Percentiles rank a stretch among this genome's conserved stretches.
These are phyloP conservation scores for Aurantiochytrium sp. DNA, from an alignment of 108 stramenopile species.

Conservation along the genomic window DNA sequence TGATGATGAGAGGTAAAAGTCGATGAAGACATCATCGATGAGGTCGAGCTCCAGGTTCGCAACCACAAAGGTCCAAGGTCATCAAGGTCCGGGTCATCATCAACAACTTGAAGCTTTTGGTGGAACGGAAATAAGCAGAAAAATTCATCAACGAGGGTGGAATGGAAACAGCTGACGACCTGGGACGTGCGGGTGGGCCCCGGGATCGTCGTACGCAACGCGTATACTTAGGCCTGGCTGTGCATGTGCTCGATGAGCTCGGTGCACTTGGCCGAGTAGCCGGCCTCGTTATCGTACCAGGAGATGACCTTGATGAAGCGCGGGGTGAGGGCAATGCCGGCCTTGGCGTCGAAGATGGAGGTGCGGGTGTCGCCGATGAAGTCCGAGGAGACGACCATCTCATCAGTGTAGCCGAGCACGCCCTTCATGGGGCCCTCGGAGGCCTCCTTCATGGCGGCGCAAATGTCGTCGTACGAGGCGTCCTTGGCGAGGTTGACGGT, in stretches of 20 bases:
- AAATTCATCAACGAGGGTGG: too few relatives aligned
- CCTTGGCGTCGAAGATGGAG: conserved; percentile 93
- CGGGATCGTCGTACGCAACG: neutral
- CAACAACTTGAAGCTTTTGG: too few relatives aligned
- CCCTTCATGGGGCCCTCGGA: conserved; percentile 88
- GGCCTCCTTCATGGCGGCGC: conserved; percentile 88
- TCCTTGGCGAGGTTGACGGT: conserved; percentile 85
- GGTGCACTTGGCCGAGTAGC: conserved; percentile 81
- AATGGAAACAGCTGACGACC: too few relatives aligned
- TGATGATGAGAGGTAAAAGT: too few relatives aligned
- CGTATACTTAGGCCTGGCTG: conserved; percentile 27
- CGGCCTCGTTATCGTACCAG: conserved; percentile 98
- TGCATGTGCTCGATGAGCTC: conserved; percentile 93
- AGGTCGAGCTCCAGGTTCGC: too few relatives aligned
- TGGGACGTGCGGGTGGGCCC: too few relatives aligned
- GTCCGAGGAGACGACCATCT: conserved; percentile 91
- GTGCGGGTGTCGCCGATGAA: conserved; percentile 85
- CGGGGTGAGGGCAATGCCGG: conserved; percentile 91
- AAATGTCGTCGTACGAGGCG: conserved; percentile 88
- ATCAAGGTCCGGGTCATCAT: too few relatives aligned
- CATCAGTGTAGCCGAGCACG: conserved; percentile 85
- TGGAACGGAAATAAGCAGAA: too few relatives aligned
- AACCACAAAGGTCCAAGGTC: too few relatives aligned
- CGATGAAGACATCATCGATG: too few relatives aligned
- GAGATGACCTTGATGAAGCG: conserved; percentile 98